Percentiles rank a stretch among this genome's conserved stretches.
Conservation (phyloP, 306 rosid genomes). For the Crataegus laevigata region DNA sequence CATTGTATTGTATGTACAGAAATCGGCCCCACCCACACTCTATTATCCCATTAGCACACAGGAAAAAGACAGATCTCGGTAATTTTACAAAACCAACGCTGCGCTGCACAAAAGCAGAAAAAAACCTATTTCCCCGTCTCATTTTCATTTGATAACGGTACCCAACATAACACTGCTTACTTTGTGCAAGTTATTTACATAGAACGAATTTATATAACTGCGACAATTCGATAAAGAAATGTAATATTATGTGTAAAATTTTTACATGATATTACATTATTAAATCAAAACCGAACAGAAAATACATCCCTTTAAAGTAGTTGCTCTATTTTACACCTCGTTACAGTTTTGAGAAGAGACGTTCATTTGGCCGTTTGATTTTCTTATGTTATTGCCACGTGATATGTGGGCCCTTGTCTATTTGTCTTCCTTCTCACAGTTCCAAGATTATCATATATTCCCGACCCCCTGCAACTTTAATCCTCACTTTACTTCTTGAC, state of each 20-base stretch:
- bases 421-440: neutral
- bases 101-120: constrained; percentile 5
- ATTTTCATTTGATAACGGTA: constrained; percentile 33
- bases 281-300: too few relatives aligned
- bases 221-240: too few relatives aligned
- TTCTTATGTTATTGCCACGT: constrained; percentile 49
- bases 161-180: neutral
- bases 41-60: too few relatives aligned
- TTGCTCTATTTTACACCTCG: neutral
- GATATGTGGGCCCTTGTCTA: constrained; percentile 28
- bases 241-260: too few relatives aligned
- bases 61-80: neutral
- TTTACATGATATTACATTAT: too few relatives aligned
- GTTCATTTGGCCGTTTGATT: constrained; percentile 44
- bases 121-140: neutral
- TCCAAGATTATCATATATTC: constrained; percentile 18
- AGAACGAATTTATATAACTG: too few relatives aligned
- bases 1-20: neutral
- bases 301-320: too few relatives aligned
- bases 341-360: neutral
- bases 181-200: too few relatives aligned
- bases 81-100: constrained; percentile 12
- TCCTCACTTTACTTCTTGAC: constrained; percentile 27
- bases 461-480: constrained; percentile 41
- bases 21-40: neutral